Evolutionary conservation across 805 yeast species (phyloP), one percentile per base, ranked within the genome.

Genomic region (Zygosaccharomyces bisporus): DNA sequence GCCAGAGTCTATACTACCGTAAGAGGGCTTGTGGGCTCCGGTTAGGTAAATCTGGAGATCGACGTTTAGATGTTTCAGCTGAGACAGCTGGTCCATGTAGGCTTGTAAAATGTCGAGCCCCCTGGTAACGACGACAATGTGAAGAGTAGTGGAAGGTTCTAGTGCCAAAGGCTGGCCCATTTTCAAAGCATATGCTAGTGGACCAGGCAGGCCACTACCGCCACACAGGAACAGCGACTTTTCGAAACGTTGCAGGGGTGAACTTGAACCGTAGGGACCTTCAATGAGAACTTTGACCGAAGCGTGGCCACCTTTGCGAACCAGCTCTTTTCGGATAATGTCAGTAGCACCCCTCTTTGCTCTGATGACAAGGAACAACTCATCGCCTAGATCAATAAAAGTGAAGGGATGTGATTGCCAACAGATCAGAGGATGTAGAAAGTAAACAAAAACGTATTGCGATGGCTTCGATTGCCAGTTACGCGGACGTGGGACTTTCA

Each of bases 151-250:
- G 14, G 41, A 43, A 13, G 40, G 14, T 16, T 40, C 30, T 13
- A 13, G 32, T 19, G 37, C 43, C 18, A 37, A 31, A 9, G 47
- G 41, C 19, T 50, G 33, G 17, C 53, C 55, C 13, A 76, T 51
- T 35, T 70, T 68, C 19, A 67, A 51, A 1, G 74, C 79, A 44
- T 75, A 68, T 4, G 77, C 63, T 44, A 74, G 73, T 16, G 77
- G 70, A 1, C 80, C 86, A 0, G 91, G 81, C 41, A 85, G 69
- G 43, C 93, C 93, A 43, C 79, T 79, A 23, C 93, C 91, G 38
- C 88, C 90, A 6, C 90, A 83, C 18, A 84, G 49, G 34, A 81
- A 71, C 5, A 82, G 70, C 4, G 81, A 74, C 45, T 75, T 73
- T 39, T 78, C 75, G 53, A 74, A 82, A 34, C 68, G 64, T 19